phyloP scores from a whole-genome alignment of 2,329 filamentous ascomycete species.

The Annulohypoxylon truncatum region DNA sequence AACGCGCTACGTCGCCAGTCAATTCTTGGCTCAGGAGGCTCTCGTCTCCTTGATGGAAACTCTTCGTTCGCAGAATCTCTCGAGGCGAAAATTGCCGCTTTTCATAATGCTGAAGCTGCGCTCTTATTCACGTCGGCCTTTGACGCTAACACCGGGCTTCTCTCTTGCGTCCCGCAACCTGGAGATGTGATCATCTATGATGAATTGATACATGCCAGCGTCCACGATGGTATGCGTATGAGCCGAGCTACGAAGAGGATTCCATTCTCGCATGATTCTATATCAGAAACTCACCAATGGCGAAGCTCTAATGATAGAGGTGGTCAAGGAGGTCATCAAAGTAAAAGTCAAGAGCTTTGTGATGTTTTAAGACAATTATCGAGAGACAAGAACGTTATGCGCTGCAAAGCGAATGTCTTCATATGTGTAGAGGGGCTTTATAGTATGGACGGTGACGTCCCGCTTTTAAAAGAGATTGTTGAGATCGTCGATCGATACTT shows the following conservation, averaged over 20 bases:
- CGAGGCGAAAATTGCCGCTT: conserved; percentile 60
- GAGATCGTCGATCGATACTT: conserved; percentile 66
- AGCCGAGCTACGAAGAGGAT: conserved; percentile 64
- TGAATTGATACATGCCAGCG: conserved; percentile 80
- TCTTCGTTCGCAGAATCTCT: conserved; percentile 57
- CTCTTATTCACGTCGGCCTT: conserved; percentile 70
- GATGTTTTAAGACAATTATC: conserved; percentile 47
- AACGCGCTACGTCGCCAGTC: conserved; percentile 9
- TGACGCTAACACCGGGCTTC: conserved; percentile 73
- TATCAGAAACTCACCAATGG: conserved; percentile 43
- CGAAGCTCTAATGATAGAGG: conserved; percentile 17
- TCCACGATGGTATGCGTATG: conserved; percentile 79
- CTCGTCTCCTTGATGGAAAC: conserved; percentile 66
- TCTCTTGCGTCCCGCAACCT: conserved; percentile 68
- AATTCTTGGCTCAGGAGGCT: conserved; percentile 61
- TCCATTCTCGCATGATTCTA: conserved; percentile 69
- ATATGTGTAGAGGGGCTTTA: conserved; percentile 79
- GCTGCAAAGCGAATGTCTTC: conserved; percentile 65
- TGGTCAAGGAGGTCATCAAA: conserved; percentile 40
- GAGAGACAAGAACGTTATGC: conserved; percentile 15
- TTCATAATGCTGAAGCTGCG: conserved; percentile 59
- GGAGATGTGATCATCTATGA: conserved; percentile 77
- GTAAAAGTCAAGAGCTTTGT: conserved; percentile 44
- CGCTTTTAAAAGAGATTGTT: conserved; percentile 71
- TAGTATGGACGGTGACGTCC: conserved; percentile 85